Base-by-base conservation (phyloP, 768 basidiomycete species). In the Naganishia onofrii region DNA sequence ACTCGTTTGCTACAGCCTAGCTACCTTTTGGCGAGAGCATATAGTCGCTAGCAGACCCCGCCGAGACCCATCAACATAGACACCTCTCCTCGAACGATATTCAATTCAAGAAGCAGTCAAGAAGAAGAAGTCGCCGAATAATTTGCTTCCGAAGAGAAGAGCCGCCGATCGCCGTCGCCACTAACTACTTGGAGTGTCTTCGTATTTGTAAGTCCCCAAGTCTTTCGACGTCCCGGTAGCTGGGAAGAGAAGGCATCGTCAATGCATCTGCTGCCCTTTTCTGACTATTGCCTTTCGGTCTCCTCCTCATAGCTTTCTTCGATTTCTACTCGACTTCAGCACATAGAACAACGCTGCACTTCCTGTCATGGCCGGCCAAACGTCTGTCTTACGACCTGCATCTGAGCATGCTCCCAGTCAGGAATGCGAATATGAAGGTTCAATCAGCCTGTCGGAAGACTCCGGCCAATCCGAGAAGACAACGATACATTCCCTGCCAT, bases 401-500 rank as follows among this genome's bases (percentile, higher is more conserved):
- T 2, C 57, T 17, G 57, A 58, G 8, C 57, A 17, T 4, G 12
- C 31, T 12, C 36, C 57, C 2, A 32, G 34, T 15, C 32, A 38
- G n/a, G 36, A 31, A 32, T 34, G n/a, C 57, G 32, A 58, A 38
- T 23, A 36, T n/a, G 34, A 32, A 34, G 57, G 21, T n/a, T 23
- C 57, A 32, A 34, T 21, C 57, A 23, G n/a, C 15, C 31, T 15
- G 6, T 32, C 21, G n/a, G 57, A 34, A 9, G 29, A 38, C 19
- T 23, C 34, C 21, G 23, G 26, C 5, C 34, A 63, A 44, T 26
- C 60, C 23, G 60, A 44, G 23, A 63, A 63, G 29, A 63, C 60
- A 13, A 44, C 58, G 9, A 69, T 78, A 51, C 72, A 64, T 32
- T 57, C 67, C n/a, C 81, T 92, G 26, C 90, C 91, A 10, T 77